phyloP scores from a whole-genome alignment of 164 flowering plant species.

The Taxillus chinensis region DNA sequence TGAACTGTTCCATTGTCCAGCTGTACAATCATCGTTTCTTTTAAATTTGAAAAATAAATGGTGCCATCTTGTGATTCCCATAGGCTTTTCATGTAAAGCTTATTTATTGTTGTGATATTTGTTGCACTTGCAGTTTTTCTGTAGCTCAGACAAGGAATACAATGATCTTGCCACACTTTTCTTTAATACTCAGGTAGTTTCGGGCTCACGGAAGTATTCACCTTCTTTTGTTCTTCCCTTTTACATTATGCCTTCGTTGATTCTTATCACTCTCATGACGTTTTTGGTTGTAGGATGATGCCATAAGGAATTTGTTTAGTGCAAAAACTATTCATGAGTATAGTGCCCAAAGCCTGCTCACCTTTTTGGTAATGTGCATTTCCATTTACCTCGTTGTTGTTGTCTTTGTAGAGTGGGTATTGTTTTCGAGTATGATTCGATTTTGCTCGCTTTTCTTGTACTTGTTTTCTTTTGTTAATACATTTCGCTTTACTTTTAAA shows the following conservation, averaged over 20 bases:
- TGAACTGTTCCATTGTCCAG: too few species aligned
- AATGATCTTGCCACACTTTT: constrained; percentile 98
- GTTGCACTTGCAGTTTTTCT: constrained; percentile 57
- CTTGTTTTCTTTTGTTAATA: too few species aligned
- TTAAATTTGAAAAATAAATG: too few species aligned
- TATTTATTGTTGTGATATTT: background rate
- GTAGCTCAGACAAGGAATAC: constrained; percentile 72
- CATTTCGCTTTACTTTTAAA: too few species aligned
- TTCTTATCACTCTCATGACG: constrained; percentile 3
- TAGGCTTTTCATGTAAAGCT: background rate
- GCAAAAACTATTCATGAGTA: constrained; percentile 94
- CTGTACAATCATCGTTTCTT: too few species aligned
- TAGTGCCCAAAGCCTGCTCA: constrained; percentile 83
- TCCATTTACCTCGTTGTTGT: background rate
- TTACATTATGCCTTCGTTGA: background rate
- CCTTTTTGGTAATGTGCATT: constrained; percentile 63
- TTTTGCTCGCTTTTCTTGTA: too few species aligned
- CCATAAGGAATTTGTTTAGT: constrained; percentile 93
- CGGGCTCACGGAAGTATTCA: constrained; percentile 1
- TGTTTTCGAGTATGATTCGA: background rate
- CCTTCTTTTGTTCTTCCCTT: constrained; percentile 1
- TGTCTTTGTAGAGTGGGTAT: background rate
- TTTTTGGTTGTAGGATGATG: constrained; percentile 75
- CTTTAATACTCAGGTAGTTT: constrained; percentile 88
- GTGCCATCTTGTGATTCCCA: too few species aligned